A percentile compares a stretch with the other conserved stretches of the same genome.
Evolutionary conservation across 768 basidiomycete species (phyloP).

Genomic region (Pholiota molesta): DNA sequence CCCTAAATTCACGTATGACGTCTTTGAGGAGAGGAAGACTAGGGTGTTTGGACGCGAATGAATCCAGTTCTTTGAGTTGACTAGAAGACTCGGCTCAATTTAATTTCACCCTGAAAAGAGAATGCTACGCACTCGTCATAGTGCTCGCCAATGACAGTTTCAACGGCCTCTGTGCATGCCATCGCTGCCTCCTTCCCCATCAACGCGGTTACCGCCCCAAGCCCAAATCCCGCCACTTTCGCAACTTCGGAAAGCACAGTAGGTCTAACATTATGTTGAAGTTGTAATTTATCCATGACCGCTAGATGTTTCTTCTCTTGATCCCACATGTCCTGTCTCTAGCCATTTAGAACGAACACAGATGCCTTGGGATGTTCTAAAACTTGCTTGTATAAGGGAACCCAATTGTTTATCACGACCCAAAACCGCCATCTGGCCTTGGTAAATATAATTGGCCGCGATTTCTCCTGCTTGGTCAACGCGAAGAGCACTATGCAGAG

Average conservation of each 20-base stretch:
- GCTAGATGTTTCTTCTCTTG: constrained; percentile 91
- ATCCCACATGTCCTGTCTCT: constrained; percentile 90
- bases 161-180: constrained; percentile 98
- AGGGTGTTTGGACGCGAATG: constrained; percentile 66
- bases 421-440: constrained; percentile 80
- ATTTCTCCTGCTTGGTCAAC: constrained; percentile 97
- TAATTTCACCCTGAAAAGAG: background rate
- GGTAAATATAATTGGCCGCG: constrained; percentile 95
- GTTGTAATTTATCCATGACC: constrained; percentile 84
- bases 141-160: constrained; percentile 97
- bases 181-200: constrained; percentile 94
- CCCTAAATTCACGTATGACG: constrained; percentile 82
- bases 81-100: constrained; percentile 39
- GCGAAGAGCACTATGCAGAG: constrained; percentile 71
- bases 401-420: constrained; percentile 57
- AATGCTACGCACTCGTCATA: constrained; percentile 86
- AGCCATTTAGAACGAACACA: background rate
- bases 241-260: constrained; percentile 85
- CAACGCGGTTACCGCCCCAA: constrained; percentile 84
- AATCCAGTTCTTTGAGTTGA: constrained; percentile 77
- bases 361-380: background rate
- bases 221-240: constrained; percentile 82
- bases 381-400: constrained; percentile 73
- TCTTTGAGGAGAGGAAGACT: constrained; percentile 75
- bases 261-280: constrained; percentile 84